Base-by-base conservation (phyloP, 2,329 filamentous ascomycete species). In the Xylaria sp. region DNA sequence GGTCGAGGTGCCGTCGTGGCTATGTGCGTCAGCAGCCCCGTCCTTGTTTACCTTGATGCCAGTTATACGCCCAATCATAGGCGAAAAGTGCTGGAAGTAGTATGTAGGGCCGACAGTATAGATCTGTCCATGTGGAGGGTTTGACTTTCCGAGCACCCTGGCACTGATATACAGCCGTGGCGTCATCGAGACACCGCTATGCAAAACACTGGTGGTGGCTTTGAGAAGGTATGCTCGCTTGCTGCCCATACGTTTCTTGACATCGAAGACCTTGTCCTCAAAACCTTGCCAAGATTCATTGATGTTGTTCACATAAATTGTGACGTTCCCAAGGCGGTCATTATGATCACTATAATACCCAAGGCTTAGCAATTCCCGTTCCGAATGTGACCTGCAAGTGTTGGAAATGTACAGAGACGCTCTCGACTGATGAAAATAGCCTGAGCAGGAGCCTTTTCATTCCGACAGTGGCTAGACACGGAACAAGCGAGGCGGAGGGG, bases 271-370 rank as follows among this genome's bases (percentile, higher is more conserved):
- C 68, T 89, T 83, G 2, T 81, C 83, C 0, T 86, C 85, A 59
- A 94, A 86, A 0, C 92, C 92, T 9, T 81, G 74, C 93, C 93
- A 97, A 45, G 85, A 78, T 48, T 91, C 88, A 56, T 83, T 83
- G 7, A 97, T 77, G 1, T 80, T 77, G 12, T 84, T 80, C 0
- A 92, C 88, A 20, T 86, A 80, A 62, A 97, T 83, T 55, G 93
- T 93, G 3, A 93, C 93, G 76, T 96, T 97, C 12, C 95, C 95
- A 23, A 98, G 85, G 30, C 93, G 87, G 80, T 98, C 95, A 76
- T 98, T 92, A 72, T 91, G 89, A 77, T 97, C 93, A 1, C 65
- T 67, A 8, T 13, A 23, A 36, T 36, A 56, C 25, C 23, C 10
- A 20, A 4, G 13, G 4, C 45, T 67, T 50, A 67, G 56, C 23